Conservation (phyloP, 2,329 filamentous ascomycete genomes). For the Sporothrix inflata region DNA sequence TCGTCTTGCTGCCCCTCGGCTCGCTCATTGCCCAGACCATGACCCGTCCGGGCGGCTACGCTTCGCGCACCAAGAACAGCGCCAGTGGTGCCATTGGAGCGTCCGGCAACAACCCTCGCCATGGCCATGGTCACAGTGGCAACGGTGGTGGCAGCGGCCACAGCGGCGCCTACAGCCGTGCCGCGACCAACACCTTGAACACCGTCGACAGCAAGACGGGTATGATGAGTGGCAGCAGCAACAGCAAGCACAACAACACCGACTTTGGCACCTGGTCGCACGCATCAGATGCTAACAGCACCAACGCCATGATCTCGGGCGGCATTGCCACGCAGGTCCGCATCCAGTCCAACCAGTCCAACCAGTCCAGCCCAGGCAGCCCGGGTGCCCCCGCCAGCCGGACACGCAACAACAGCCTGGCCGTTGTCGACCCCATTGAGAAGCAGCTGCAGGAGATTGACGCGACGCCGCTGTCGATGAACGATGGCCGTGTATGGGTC, state of each 20-base stretch:
- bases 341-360: constrained; percentile 23
- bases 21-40: constrained; percentile 56
- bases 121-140: constrained; percentile 9
- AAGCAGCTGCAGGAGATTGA: constrained; percentile 36
- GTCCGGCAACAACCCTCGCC: not conserved
- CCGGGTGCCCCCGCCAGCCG: not conserved
- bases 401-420: constrained; percentile 24
- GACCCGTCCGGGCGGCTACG: constrained; percentile 8
- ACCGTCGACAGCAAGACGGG: constrained; percentile 25
- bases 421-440: constrained; percentile 32
- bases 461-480: constrained; percentile 8
- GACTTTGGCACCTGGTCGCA: constrained; percentile 27
- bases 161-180: constrained; percentile 24
- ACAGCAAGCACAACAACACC: not conserved
- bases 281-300: constrained; percentile 26
- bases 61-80: not conserved
- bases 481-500: constrained; percentile 32
- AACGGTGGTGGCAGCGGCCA: constrained; percentile 4
- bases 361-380: constrained; percentile 4
- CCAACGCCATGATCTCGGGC: constrained; percentile 15
- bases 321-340: constrained; percentile 24
- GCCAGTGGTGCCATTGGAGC: not conserved
- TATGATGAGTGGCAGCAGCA: not conserved
- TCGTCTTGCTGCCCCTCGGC: constrained; percentile 56
- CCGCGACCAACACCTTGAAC: constrained; percentile 2